Percentiles rank a stretch among this genome's conserved stretches.
These are phyloP conservation scores for Schizochytrium sp. DNA, from an alignment of 108 stramenopile genomes.

Conservation along the genomic window DNA sequence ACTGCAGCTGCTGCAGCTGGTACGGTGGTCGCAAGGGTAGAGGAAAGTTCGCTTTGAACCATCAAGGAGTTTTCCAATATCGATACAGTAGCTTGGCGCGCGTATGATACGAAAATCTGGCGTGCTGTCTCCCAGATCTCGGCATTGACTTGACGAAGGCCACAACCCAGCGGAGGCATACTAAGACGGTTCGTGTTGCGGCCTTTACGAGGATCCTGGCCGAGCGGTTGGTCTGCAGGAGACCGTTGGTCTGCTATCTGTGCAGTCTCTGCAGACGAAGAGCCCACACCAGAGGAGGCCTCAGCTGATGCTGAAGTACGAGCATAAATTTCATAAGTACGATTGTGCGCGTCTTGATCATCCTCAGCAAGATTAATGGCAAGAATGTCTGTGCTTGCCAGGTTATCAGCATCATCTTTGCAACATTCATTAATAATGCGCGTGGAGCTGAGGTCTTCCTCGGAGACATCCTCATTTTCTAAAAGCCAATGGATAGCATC, in stretches of 20 bases:
- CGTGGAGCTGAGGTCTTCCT: slow-evolving; percentile 14
- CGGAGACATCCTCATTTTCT: slow-evolving; percentile 29
- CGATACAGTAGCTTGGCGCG: slow-evolving; percentile 33
- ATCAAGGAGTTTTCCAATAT: slow-evolving; percentile 43
- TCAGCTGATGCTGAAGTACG: not conserved
- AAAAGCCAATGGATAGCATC: slow-evolving; percentile 55
- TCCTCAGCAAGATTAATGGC: slow-evolving; percentile 60
- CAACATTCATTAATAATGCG: slow-evolving; percentile 41
- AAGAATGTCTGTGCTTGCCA: slow-evolving; percentile 27
- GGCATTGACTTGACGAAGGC: slow-evolving; percentile 31
- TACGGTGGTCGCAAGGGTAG: not conserved
- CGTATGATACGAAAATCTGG: slow-evolving; percentile 46
- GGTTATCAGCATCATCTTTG: slow-evolving; percentile 30
- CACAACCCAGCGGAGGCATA: slow-evolving; percentile 34
- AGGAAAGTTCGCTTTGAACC: slow-evolving; percentile 26
- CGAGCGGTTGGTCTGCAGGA: not conserved
- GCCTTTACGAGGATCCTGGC: not conserved
- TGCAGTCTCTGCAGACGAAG: not conserved
- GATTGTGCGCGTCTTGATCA: slow-evolving; percentile 53
- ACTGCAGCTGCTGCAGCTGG: not conserved
- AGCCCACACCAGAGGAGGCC: not conserved
- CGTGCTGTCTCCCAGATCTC: slow-evolving; percentile 56
- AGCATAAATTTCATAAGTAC: slow-evolving; percentile 36
- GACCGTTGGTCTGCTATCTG: not conserved
- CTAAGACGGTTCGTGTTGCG: slow-evolving; percentile 47